Conservation (phyloP, 129 eudicot genomes). For the Scalesia atractyloides region DNA sequence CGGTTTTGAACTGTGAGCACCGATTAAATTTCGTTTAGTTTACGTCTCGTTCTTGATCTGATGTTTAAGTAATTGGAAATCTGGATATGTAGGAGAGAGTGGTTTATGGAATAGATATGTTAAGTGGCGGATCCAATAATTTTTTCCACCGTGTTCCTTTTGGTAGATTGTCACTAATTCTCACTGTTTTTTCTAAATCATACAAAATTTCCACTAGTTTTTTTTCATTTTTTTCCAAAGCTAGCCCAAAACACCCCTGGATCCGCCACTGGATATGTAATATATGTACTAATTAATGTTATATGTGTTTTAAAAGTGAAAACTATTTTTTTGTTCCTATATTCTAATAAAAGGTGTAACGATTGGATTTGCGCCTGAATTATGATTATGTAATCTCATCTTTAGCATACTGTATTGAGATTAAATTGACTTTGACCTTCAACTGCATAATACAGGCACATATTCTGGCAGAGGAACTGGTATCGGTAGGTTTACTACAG, state of each 20-base stretch:
- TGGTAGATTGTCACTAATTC: too few species aligned
- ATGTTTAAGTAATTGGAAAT: not conserved
- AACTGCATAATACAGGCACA: conserved; percentile 46
- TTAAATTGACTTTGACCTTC: conserved; percentile 10
- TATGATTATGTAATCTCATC: not conserved
- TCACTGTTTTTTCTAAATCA: too few species aligned
- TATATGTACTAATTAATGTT: not conserved
- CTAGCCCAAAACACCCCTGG: too few species aligned
- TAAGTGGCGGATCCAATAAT: too few species aligned
- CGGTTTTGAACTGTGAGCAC: not conserved
- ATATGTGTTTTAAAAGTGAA: too few species aligned
- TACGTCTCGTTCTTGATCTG: not conserved
- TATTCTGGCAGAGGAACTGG: conserved; percentile 42
- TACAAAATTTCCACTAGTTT: too few species aligned
- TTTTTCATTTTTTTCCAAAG: too few species aligned
- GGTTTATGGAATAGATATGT: not conserved
- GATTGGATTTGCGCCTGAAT: not conserved
- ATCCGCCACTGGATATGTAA: too few species aligned
- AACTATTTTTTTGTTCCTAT: not conserved
- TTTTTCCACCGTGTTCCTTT: too few species aligned
- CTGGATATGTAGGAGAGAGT: not conserved
- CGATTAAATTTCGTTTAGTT: not conserved
- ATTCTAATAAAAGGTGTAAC: not conserved
- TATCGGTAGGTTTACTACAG: conserved; percentile 53
- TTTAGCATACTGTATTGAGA: not conserved